phyloP scores from a whole-genome alignment of 495 filamentous ascomycete genomes.

The Pyrenopolyporus hunteri region DNA sequence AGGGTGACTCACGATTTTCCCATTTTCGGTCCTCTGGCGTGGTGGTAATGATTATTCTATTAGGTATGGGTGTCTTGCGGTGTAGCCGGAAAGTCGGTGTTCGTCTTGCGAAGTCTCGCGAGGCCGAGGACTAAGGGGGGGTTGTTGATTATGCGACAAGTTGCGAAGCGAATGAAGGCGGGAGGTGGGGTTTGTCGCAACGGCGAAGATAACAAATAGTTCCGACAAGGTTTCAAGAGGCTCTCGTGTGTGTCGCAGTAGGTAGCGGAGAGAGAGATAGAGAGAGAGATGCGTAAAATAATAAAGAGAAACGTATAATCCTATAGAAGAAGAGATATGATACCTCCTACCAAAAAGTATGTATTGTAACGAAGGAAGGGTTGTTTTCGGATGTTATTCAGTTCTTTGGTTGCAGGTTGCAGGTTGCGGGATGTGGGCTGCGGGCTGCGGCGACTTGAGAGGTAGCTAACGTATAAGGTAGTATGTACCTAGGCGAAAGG shows the following conservation, averaged over 20 bases:
- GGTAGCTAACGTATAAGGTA: background rate
- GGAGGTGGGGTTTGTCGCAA: conserved; percentile 44
- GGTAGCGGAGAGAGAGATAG: background rate
- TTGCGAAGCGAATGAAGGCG: conserved; percentile 24
- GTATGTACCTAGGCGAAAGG: background rate
- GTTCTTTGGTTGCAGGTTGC: conserved; percentile 9
- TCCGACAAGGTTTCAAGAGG: conserved; percentile 30
- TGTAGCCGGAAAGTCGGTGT: conserved; percentile 8
- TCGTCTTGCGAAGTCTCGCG: conserved; percentile 19
- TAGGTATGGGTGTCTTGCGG: background rate
- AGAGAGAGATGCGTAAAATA: background rate
- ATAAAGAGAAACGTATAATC: conserved; percentile 2
- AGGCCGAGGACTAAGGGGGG: conserved; percentile 19
- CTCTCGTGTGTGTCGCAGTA: conserved; percentile 20
- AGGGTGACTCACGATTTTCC: conserved; percentile 55
- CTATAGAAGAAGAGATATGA: no score
- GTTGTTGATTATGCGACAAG: conserved; percentile 39
- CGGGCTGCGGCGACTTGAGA: no score
- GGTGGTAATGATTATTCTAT: background rate
- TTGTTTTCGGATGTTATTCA: conserved; percentile 15
- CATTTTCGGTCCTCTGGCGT: conserved; percentile 41
- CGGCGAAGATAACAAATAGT: conserved; percentile 39
- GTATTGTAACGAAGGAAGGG: conserved; percentile 9
- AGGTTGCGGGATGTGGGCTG: no score
- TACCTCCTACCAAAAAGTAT: no score